Base-by-base conservation (phyloP, 2,329 filamentous ascomycete genomes). In the Talaromyces sp. region DNA sequence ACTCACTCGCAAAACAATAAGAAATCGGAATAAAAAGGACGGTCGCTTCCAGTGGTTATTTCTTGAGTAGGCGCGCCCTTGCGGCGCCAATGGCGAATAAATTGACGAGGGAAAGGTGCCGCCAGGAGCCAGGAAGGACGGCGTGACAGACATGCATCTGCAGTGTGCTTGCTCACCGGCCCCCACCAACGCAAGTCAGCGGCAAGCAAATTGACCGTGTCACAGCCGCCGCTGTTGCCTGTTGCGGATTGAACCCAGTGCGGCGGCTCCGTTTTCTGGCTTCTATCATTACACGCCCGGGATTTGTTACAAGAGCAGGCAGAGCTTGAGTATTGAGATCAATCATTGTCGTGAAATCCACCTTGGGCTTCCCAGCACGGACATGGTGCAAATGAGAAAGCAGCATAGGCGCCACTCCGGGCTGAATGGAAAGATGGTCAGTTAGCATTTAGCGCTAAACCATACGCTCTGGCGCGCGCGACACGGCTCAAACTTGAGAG, bases 71-170 rank as follows among this genome's bases (percentile, higher is more conserved):
- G 68, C 70, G 70, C 70, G 66, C 63, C 67, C 50, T 64, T 31
- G 62, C 58, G 67, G 71, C 72, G 72, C 68, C 71, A 73, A 71
- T 67, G 67, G 71, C 69, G 68, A 72, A 71, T 69, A 70, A 69
- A 67, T 69, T 65, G 58, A 59, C 66, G 63, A 67, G 65, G 31
- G 27, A 31, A 37, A 39, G 19, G 39, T 37, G 37, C 64, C n/a
- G 50, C 8, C 19, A 49, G 45, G 22, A 49, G 19, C 19, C 22
- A 27, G 22, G 13, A 7, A 11, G 1, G 10, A 15, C 49, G 11
- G 52, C 31, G 52, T 56, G 52, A 54, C 50, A 5, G 50, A 54
- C 31, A 35, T 54, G 50, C 50, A 54, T 54, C 50, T 54, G 27
- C 50, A 54, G 27, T 35, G 27, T 54, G 50, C 35, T 43, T 39